These are phyloP conservation scores for Stagonosporopsis rhizophila DNA, from an alignment of 2,329 filamentous ascomycete genomes.

Conservation along the genomic window DNA sequence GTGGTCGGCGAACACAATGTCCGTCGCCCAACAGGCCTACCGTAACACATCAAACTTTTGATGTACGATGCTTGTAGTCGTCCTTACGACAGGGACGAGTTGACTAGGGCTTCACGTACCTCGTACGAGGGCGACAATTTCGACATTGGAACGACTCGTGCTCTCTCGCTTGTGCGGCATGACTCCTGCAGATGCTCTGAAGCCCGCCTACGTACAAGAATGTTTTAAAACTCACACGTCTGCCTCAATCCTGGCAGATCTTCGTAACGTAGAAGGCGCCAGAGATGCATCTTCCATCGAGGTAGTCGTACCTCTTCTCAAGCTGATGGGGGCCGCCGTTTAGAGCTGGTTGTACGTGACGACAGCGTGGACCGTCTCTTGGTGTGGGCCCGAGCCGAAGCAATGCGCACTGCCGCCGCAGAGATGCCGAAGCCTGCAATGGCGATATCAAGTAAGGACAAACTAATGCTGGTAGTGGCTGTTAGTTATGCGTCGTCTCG, in stretches of 20 bases:
- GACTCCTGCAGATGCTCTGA: too few species aligned
- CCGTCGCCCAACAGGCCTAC: neutral
- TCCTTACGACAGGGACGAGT: neutral
- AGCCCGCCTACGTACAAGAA: too few species aligned
- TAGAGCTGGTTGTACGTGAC: too few species aligned
- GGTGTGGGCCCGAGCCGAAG: neutral
- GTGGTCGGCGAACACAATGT: neutral
- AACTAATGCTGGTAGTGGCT: neutral
- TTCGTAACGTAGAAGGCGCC: too few species aligned
- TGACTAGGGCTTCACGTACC: neutral
- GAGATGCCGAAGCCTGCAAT: neutral
- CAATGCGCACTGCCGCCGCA: neutral
- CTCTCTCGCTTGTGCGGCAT: too few species aligned
- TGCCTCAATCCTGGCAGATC: too few species aligned
- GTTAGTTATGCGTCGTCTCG: neutral
- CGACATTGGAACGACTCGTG: too few species aligned
- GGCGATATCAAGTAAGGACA: neutral
- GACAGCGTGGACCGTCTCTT: neutral
- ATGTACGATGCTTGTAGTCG: slow-evolving; percentile 1
- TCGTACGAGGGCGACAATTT: neutral
- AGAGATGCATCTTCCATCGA: too few species aligned
- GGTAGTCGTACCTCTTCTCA: too few species aligned
- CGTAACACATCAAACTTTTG: neutral
- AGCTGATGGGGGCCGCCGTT: too few species aligned
- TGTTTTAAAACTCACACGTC: too few species aligned